Evolutionary conservation across 495 filamentous ascomycete species (phyloP).

Genomic region (Penicillium ucsense): DNA sequence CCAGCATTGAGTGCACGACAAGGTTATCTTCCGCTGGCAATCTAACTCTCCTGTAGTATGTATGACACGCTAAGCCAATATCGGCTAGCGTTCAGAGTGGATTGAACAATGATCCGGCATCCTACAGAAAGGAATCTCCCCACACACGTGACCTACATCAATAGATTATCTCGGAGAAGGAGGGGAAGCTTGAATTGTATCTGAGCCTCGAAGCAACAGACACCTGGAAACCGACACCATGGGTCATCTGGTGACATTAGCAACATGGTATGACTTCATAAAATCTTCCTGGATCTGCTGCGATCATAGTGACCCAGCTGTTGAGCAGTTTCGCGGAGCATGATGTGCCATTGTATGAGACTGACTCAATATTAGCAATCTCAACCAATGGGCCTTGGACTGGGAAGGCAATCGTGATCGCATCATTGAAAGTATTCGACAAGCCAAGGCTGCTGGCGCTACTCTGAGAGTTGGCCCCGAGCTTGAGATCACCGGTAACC

Average conservation of each 20-base stretch:
- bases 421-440: slow-evolving; percentile 64
- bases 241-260: slow-evolving; percentile 32
- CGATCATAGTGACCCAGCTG: background rate
- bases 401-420: slow-evolving; percentile 67
- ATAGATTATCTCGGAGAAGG: slow-evolving; percentile 1
- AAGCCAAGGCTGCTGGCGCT: slow-evolving; percentile 62
- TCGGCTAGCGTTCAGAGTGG: no score
- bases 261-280: slow-evolving; percentile 24
- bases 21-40: no score
- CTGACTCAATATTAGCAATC: slow-evolving; percentile 15
- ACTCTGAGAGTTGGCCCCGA: slow-evolving; percentile 70
- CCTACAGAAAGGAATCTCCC: slow-evolving; percentile 11
- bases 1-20: no score
- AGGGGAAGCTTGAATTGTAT: background rate
- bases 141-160: slow-evolving; percentile 30
- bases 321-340: slow-evolving; percentile 2
- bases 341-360: background rate
- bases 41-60: no score
- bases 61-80: no score
- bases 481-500: slow-evolving; percentile 47
- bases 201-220: background rate
- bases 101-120: background rate
- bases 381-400: slow-evolving; percentile 59
- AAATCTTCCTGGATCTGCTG: background rate
- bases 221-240: slow-evolving; percentile 15